Percentiles rank a stretch among this genome's conserved stretches.
phyloP scores from a whole-genome alignment of 2,329 filamentous ascomycete genomes.

The Fusarium subglutinans region DNA sequence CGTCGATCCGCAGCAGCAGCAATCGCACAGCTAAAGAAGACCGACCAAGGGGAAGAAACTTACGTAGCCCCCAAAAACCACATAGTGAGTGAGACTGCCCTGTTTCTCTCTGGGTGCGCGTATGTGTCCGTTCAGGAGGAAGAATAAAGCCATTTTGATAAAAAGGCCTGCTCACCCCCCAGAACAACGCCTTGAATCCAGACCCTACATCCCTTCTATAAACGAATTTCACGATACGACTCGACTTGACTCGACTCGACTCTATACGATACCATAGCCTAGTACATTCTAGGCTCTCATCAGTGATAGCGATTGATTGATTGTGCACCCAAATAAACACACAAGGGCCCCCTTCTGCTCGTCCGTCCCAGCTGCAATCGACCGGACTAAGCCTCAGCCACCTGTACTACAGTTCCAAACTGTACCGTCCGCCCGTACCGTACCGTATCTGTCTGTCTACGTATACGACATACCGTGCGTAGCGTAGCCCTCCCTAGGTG shows the following conservation, averaged over 20 bases:
- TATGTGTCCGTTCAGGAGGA: background rate
- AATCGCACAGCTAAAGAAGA: background rate
- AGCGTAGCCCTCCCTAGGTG: background rate
- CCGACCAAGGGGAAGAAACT: background rate
- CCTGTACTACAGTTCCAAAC: constrained; percentile 16
- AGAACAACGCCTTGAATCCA: background rate
- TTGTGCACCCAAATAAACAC: background rate
- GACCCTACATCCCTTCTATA: constrained; percentile 1
- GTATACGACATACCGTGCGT: background rate
- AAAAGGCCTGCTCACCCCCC: constrained; percentile 16
- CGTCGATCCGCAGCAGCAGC: constrained; percentile 26
- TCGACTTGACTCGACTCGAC: background rate
- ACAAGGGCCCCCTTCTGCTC: background rate
- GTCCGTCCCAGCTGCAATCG: constrained; percentile 24
- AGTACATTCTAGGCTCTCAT: constrained; percentile 7
- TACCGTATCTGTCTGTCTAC: background rate
- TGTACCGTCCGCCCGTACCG: background rate
- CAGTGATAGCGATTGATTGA: background rate
- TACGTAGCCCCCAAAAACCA: constrained; percentile 13
- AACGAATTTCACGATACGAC: background rate
- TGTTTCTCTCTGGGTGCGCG: constrained; percentile 1
- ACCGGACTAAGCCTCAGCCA: constrained; percentile 43
- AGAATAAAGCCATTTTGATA: constrained; percentile 13
- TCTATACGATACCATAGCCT: background rate
- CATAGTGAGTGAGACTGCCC: constrained; percentile 5